Evolutionary conservation across 768 basidiomycete genomes (phyloP).

Genomic region (Mycena chlorophos): DNA sequence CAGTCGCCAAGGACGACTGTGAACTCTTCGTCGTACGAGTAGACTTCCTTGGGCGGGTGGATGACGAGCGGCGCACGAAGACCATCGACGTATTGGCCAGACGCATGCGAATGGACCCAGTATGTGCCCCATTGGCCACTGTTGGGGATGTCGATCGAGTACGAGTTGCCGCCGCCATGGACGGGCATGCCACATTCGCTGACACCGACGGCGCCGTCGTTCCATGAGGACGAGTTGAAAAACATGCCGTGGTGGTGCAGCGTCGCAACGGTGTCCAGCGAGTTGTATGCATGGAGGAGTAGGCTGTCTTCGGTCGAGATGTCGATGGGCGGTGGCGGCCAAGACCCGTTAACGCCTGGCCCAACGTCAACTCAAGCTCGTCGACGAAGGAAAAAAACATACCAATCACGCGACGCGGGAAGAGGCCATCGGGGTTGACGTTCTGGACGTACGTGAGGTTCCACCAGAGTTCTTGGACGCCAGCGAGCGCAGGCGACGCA

Average conservation of each 20-base stretch:
- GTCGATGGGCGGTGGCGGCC: constrained; percentile 91
- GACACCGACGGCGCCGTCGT: constrained; percentile 83
- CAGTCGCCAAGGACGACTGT: constrained; percentile 87
- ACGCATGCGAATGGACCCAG: constrained; percentile 75
- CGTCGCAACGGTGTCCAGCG: constrained; percentile 62
- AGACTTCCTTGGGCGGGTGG: constrained; percentile 62
- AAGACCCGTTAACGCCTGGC: constrained; percentile 86
- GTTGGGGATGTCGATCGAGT: constrained; percentile 67
- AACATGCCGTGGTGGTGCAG: constrained; percentile 96
- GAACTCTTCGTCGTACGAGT: constrained; percentile 87
- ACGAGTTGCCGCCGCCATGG: constrained; percentile 66
- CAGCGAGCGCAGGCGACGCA: constrained; percentile 52
- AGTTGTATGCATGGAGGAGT: constrained; percentile 75
- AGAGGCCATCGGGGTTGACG: constrained; percentile 84
- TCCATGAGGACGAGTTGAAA: constrained; percentile 85
- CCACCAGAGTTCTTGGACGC: constrained; percentile 81
- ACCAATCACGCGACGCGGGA: constrained; percentile 76
- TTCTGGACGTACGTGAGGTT: constrained; percentile 82
- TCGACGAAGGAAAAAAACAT: too few species aligned
- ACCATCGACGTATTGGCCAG: constrained; percentile 76
- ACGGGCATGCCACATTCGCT: constrained; percentile 92
- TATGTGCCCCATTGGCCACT: constrained; percentile 79
- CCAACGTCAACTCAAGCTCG: too few species aligned
- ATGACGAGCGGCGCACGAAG: constrained; percentile 85
- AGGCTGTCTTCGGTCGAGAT: constrained; percentile 72